Percentiles rank a stretch among this genome's conserved stretches.
Evolutionary conservation across 257 asterid species (phyloP).

Genomic region (Haberlea rhodopensis): DNA sequence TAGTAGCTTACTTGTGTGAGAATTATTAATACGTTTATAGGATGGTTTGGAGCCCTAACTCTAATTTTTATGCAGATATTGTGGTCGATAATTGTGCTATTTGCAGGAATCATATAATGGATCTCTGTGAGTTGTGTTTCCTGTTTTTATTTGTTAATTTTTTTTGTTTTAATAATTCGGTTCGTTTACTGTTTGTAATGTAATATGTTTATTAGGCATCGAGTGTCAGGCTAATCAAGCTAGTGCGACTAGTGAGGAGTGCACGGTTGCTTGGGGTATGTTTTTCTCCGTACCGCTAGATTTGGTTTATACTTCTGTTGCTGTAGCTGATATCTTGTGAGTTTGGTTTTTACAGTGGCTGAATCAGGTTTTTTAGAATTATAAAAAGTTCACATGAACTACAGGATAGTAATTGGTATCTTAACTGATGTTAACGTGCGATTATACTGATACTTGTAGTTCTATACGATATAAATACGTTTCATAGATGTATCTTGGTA

Average conservation of each 20-base stretch:
- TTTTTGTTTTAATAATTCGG: no score
- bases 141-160: neutral
- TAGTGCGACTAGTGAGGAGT: slow-evolving; percentile 96
- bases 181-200: slow-evolving; percentile 9
- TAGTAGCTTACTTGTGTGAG: neutral
- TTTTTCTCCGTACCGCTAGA: slow-evolving; percentile 1
- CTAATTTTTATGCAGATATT: slow-evolving; percentile 62
- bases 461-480: no score
- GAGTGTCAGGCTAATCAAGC: slow-evolving; percentile 99
- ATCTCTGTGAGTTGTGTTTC: slow-evolving; percentile 66
- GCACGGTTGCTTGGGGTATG: slow-evolving; percentile 99
- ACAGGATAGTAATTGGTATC: neutral
- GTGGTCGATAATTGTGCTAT: slow-evolving; percentile 96
- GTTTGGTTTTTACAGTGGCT: slow-evolving; percentile 5
- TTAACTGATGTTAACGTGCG: neutral
- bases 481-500: neutral
- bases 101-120: slow-evolving; percentile 96
- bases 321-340: neutral
- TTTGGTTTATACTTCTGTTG: neutral
- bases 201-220: slow-evolving; percentile 50
- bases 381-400: neutral
- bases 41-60: slow-evolving; percentile 20
- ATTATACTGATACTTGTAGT: neutral
- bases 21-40: slow-evolving; percentile 9
- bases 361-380: neutral